phyloP scores from a whole-genome alignment of 805 yeast species.

The Nakazawaea populi region DNA sequence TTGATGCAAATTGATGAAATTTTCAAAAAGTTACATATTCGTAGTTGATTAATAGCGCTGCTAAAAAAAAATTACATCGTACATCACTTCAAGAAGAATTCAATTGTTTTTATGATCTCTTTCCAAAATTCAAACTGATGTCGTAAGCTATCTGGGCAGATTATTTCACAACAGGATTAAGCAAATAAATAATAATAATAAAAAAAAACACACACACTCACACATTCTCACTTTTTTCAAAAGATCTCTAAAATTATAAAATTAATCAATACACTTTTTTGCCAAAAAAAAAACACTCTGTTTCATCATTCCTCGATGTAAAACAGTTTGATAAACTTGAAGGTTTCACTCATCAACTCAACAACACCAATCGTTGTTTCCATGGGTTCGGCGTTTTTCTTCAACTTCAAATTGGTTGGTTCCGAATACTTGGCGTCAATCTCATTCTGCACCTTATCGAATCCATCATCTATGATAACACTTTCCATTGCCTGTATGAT shows the following conservation, averaged over 20 bases:
- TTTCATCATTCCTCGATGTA: slow-evolving; percentile 10
- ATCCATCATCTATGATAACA: slow-evolving; percentile 70
- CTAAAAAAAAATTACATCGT: no score
- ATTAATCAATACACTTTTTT: no score
- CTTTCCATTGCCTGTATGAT: slow-evolving; percentile 51
- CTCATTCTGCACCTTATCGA: slow-evolving; percentile 68
- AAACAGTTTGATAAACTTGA: slow-evolving; percentile 41
- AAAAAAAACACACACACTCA: no score
- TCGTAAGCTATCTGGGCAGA: no score
- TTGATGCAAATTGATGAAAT: no score
- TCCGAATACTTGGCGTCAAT: slow-evolving; percentile 58
- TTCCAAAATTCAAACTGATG: no score
- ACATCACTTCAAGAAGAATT: no score
- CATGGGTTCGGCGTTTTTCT: slow-evolving; percentile 3
- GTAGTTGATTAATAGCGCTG: no score
- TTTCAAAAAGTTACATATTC: no score
- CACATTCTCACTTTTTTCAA: not conserved
- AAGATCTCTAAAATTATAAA: not conserved
- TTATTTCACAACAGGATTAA: no score
- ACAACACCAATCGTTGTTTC: slow-evolving; percentile 45
- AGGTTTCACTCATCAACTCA: slow-evolving; percentile 48
- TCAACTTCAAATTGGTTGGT: slow-evolving; percentile 9
- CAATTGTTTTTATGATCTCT: no score
- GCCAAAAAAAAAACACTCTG: not conserved
- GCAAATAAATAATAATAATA: no score